phyloP scores from a whole-genome alignment of 2,329 filamentous ascomycete genomes.

The Diaporthe vaccinii region DNA sequence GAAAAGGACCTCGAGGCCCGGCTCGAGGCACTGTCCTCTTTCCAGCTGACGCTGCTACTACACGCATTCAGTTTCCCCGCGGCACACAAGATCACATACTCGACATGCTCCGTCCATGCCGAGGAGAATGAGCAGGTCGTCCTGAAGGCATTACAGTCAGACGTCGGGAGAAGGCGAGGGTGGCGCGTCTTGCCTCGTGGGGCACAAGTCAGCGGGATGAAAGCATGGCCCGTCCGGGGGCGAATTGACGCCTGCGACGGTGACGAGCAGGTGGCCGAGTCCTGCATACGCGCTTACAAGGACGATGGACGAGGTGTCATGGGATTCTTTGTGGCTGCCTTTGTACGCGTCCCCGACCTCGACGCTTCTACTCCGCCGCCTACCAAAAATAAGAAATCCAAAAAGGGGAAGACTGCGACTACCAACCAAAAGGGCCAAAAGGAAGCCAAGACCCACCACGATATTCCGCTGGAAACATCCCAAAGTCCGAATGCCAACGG shows the following conservation, averaged over 20 bases:
- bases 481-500: conserved; percentile 24
- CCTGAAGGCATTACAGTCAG: conserved; percentile 75
- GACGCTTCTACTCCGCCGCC: not conserved
- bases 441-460: not conserved
- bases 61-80: conserved; percentile 88
- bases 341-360: conserved; percentile 70
- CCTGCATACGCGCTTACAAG: conserved; percentile 85
- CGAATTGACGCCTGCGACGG: conserved; percentile 62
- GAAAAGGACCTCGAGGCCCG: conserved; percentile 73
- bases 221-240: conserved; percentile 79
- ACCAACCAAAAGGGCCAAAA: not conserved
- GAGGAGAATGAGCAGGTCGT: conserved; percentile 94
- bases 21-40: conserved; percentile 80
- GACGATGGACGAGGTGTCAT: conserved; percentile 87
- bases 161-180: conserved; percentile 73
- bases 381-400: not conserved
- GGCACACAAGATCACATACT: conserved; percentile 86
- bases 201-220: conserved; percentile 82
- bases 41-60: conserved; percentile 84
- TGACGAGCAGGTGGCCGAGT: conserved; percentile 72
- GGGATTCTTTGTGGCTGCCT: conserved; percentile 95
- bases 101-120: conserved; percentile 89
- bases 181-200: conserved; percentile 83
- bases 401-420: not conserved
- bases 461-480: no score